Percentiles rank a stretch among this genome's conserved stretches.
These are phyloP conservation scores for Apocynum venetum DNA, from an alignment of 257 asterid species.

Conservation along the genomic window DNA sequence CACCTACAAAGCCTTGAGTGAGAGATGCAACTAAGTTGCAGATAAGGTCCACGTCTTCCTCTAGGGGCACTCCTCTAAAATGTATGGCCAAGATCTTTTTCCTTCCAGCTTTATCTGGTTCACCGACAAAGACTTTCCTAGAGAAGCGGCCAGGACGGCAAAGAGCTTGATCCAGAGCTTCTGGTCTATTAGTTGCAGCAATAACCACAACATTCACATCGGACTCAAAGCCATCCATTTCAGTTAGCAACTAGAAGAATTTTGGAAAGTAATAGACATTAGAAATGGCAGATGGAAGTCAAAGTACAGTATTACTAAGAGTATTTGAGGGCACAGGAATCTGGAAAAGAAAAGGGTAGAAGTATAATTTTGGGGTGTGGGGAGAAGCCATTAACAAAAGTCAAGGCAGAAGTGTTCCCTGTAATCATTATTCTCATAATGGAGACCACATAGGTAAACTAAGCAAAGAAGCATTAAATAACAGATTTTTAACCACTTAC, in stretches of 20 bases:
- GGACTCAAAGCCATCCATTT: slow-evolving; percentile 96
- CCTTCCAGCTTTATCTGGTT: slow-evolving; percentile 93
- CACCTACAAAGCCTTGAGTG: slow-evolving; percentile 87
- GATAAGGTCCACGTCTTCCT: slow-evolving; percentile 66
- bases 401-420: not conserved
- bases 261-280: slow-evolving; percentile 5
- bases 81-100: slow-evolving; percentile 83
- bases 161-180: slow-evolving; percentile 90
- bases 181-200: slow-evolving; percentile 97
- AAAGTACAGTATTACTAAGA: not conserved
- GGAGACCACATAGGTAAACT: not conserved
- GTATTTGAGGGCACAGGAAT: not conserved
- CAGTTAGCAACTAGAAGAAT: slow-evolving; percentile 76
- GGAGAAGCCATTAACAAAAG: not conserved
- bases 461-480: not conserved
- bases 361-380: not conserved
- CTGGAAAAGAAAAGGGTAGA: not conserved
- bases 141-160: slow-evolving; percentile 99
- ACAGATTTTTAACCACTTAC: not conserved
- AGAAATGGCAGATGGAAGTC: not conserved
- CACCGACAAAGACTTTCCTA: slow-evolving; percentile 90
- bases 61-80: slow-evolving; percentile 88
- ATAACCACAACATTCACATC: slow-evolving; percentile 67
- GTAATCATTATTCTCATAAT: not conserved
- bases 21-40: slow-evolving; percentile 86